A percentile compares a stretch with the other conserved stretches of the same genome.
phyloP scores from a whole-genome alignment of 176 grass and related monocot genomes.

The Secale cereale region DNA sequence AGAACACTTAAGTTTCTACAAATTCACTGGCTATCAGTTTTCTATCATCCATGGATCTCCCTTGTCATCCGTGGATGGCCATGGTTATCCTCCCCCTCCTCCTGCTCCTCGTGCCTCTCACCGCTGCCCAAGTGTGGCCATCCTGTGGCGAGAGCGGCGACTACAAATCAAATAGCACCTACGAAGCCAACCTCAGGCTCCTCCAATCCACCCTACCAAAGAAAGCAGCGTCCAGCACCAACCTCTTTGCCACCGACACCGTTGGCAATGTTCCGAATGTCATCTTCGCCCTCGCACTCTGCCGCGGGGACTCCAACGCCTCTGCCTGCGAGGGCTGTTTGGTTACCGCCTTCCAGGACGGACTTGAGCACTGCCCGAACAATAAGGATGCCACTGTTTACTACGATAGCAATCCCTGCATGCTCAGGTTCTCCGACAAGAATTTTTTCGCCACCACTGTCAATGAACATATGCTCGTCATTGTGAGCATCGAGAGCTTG shows the following conservation, averaged over 20 bases:
- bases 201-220: conserved; percentile 27
- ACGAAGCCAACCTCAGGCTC: conserved; percentile 20
- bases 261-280: background rate
- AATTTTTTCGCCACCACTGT: conserved; percentile 18
- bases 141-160: conserved; percentile 15
- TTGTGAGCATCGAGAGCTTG: background rate
- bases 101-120: background rate
- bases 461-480: background rate
- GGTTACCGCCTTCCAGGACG: background rate
- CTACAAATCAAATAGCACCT: conserved; percentile 39
- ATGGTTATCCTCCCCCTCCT: background rate
- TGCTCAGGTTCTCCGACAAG: conserved; percentile 41
- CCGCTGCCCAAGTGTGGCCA: background rate
- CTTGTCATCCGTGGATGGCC: background rate
- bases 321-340: conserved; percentile 24
- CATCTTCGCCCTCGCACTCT: conserved; percentile 34
- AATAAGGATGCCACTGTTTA: background rate
- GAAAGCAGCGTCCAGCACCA: background rate
- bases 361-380: conserved; percentile 5
- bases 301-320: conserved; percentile 25
- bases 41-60: conserved; percentile 78
- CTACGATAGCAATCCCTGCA: conserved; percentile 18
- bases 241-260: conserved; percentile 18
- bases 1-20: conserved; percentile 85
- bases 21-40: conserved; percentile 80